Evolutionary conservation across 1,139 yeast species (phyloP).

Genomic region (Meyerozyma elateridarum): DNA sequence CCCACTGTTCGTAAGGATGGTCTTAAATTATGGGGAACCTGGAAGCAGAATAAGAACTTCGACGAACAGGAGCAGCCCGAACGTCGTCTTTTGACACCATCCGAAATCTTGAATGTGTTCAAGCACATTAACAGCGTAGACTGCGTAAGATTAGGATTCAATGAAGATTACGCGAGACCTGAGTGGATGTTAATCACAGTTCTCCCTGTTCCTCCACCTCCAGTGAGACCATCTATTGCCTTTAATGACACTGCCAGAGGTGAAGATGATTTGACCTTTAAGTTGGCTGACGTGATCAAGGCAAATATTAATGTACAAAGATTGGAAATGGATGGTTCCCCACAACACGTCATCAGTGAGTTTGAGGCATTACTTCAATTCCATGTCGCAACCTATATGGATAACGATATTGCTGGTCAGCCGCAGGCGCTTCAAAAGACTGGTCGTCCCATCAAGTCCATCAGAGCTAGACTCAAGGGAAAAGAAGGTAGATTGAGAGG

Average conservation of each 20-base stretch:
- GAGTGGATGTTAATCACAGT: constrained; percentile 98
- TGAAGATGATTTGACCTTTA: constrained; percentile 97
- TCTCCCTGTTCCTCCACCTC: constrained; percentile 99
- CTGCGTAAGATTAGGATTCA: constrained; percentile 77
- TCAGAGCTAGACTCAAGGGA: constrained; percentile 98
- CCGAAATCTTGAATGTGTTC: constrained; percentile 86
- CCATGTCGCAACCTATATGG: constrained; percentile 99
- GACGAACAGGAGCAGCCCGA: constrained; percentile 91
- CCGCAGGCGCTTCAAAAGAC: constrained; percentile 98
- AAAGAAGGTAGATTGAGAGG: constrained; percentile 99
- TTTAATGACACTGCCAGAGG: constrained; percentile 99
- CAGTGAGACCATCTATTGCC: constrained; percentile 97
- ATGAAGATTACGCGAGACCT: constrained; percentile 95
- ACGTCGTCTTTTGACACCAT: constrained; percentile 80
- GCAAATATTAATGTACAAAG: constrained; percentile 96
- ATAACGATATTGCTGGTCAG: constrained; percentile 99
- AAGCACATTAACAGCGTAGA: constrained; percentile 88
- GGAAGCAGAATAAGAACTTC: constrained; percentile 80
- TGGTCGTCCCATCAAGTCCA: constrained; percentile 97
- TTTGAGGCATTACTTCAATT: constrained; percentile 93
- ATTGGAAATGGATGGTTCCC: constrained; percentile 96
- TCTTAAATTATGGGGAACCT: constrained; percentile 90
- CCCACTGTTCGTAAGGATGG: constrained; percentile 97
- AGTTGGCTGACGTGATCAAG: constrained; percentile 92
- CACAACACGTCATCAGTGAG: constrained; percentile 96